Evolutionary conservation across 768 basidiomycete species (phyloP).

Genomic region (Lepiota venenata): DNA sequence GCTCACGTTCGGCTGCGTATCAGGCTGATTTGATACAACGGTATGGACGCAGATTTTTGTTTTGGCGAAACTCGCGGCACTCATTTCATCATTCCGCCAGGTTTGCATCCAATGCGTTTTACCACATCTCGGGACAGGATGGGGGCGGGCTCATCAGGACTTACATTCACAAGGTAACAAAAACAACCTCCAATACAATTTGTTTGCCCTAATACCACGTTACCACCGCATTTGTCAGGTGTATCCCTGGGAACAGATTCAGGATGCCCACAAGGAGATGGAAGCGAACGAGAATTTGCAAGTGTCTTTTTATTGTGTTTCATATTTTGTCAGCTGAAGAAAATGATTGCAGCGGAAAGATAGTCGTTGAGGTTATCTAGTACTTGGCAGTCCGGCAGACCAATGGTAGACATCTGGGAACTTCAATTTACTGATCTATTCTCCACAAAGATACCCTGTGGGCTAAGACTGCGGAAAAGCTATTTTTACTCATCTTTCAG

Average conservation of each 20-base stretch:
- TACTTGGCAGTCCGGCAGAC: background rate
- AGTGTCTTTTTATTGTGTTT: constrained; percentile 4
- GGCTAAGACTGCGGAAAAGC: background rate
- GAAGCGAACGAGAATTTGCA: constrained; percentile 55
- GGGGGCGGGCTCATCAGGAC: constrained; percentile 63
- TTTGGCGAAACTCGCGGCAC: background rate
- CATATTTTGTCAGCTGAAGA: constrained; percentile 1
- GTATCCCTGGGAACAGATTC: constrained; percentile 77
- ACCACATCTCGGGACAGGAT: constrained; percentile 52
- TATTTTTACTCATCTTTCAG: constrained; percentile 1
- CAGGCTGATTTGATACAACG: constrained; percentile 67
- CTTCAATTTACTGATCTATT: too few species aligned
- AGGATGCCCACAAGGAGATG: constrained; percentile 82
- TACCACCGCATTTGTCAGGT: constrained; percentile 40
- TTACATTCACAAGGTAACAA: constrained; percentile 71
- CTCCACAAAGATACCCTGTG: too few species aligned
- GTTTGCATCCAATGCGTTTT: constrained; percentile 53
- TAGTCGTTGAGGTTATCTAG: constrained; percentile 38
- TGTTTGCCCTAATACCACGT: background rate
- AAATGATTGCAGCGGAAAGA: constrained; percentile 38
- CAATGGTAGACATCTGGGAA: background rate
- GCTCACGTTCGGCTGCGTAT: constrained; percentile 71
- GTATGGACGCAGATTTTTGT: constrained; percentile 28
- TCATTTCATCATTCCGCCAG: constrained; percentile 21
- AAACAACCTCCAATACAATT: constrained; percentile 3